A percentile compares a stretch with the other conserved stretches of the same genome.
Conservation (phyloP, 2,329 filamentous ascomycete genomes). For the Botrytis sinoallii region DNA sequence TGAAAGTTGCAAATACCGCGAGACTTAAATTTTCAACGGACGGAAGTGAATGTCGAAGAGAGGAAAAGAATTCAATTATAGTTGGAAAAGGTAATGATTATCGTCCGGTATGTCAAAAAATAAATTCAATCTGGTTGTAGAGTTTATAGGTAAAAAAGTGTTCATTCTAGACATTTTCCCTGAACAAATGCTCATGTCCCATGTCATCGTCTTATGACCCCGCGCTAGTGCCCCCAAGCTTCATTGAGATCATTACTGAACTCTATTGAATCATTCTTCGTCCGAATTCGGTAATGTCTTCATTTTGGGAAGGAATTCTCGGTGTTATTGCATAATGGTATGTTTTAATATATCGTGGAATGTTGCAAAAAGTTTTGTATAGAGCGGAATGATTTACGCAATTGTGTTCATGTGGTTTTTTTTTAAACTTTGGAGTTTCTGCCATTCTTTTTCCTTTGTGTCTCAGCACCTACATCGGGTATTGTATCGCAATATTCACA, state of each 20-base stretch:
- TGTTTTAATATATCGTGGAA: not conserved
- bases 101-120: not conserved
- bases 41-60: not conserved
- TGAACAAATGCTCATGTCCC: conserved; percentile 16
- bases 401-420: not conserved
- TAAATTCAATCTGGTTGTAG: not conserved
- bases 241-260: conserved; percentile 1
- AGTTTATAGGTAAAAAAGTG: not conserved
- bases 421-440: not conserved
- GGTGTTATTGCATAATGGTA: conserved; percentile 2
- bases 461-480: not conserved
- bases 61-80: not conserved
- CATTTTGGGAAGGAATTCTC: not conserved
- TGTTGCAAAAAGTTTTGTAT: not conserved
- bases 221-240: not conserved
- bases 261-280: conserved; percentile 10
- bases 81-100: not conserved
- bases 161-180: not conserved
- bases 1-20: not conserved
- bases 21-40: not conserved
- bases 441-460: not conserved
- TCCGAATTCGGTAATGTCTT: not conserved
- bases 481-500: not conserved
- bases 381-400: not conserved
- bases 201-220: conserved; percentile 19